These are phyloP conservation scores for Rhizophagus clarus DNA, from an alignment of 192 early-diverging fungal genomes.

Conservation along the genomic window DNA sequence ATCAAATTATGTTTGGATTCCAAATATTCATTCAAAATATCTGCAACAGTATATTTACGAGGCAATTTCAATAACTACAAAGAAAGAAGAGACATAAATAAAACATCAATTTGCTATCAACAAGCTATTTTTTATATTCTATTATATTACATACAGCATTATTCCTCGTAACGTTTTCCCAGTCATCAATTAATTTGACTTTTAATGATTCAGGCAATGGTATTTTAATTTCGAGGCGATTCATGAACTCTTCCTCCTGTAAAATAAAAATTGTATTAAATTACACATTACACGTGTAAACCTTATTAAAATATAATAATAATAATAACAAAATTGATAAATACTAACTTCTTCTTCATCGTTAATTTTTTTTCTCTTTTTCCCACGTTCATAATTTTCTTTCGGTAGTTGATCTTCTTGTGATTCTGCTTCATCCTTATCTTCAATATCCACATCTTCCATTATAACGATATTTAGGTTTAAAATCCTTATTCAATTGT, in stretches of 20 bases:
- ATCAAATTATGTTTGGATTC: neutral
- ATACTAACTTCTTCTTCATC: slow-evolving; percentile 9
- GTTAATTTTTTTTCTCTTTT: neutral
- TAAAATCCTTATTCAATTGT: neutral
- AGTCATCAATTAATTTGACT: slow-evolving; percentile 13
- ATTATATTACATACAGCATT: slow-evolving; percentile 1
- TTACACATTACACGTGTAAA: neutral
- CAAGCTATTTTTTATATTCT: neutral
- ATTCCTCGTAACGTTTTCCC: slow-evolving; percentile 17
- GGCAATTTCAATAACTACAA: slow-evolving; percentile 11
- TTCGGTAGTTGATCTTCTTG: neutral
- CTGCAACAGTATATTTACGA: neutral
- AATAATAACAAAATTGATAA: neutral
- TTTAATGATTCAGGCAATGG: neutral
- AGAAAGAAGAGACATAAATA: neutral
- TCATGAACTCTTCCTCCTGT: slow-evolving; percentile 15
- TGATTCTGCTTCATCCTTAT: neutral
- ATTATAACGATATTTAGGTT: neutral
- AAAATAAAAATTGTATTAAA: neutral
- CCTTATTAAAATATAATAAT: neutral
- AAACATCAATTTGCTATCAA: neutral
- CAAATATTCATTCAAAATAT: slow-evolving; percentile 12
- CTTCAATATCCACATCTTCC: neutral
- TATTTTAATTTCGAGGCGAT: slow-evolving; percentile 15
- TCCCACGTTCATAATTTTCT: neutral